A percentile compares a stretch with the other conserved stretches of the same genome.
These are phyloP conservation scores for Euryodendron excelsum DNA, from an alignment of 148 eudicot genomes.

Conservation along the genomic window DNA sequence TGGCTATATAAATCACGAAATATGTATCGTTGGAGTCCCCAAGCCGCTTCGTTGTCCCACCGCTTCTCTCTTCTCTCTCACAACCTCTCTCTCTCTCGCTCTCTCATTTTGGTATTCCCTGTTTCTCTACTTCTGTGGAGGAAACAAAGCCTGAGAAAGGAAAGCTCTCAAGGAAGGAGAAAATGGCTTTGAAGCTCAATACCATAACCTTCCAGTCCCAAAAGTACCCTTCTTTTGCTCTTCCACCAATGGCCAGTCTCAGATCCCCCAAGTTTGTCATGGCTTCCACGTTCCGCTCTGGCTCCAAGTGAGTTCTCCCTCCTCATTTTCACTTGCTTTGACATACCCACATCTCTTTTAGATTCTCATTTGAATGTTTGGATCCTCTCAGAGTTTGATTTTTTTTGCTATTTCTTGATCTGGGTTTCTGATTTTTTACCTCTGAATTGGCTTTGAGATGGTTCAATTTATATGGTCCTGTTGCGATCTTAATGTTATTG, in stretches of 20 bases:
- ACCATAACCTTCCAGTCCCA: conserved; percentile 26
- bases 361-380: background rate
- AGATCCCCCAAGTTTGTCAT: conserved; percentile 39
- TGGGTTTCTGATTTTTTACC: background rate
- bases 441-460: background rate
- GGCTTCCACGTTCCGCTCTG: conserved; percentile 43
- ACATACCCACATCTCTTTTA: background rate
- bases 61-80: background rate
- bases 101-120: background rate
- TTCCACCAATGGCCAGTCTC: conserved; percentile 21
- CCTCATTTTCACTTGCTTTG: background rate
- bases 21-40: background rate
- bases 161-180: background rate
- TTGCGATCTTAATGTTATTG: background rate
- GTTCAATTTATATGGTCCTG: background rate
- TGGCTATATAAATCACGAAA: background rate
- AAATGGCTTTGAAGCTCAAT: conserved; percentile 43
- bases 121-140: conserved; percentile 22
- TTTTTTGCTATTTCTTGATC: background rate
- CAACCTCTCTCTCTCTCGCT: background rate
- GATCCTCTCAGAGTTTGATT: background rate
- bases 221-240: conserved; percentile 27
- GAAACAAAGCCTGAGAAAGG: conserved; percentile 1
- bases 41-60: background rate
- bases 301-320: conserved; percentile 28